Evolutionary conservation across 2,329 filamentous ascomycete genomes (phyloP), one percentile per base, ranked within the genome.

Genomic region (Diaporthe australafricana): DNA sequence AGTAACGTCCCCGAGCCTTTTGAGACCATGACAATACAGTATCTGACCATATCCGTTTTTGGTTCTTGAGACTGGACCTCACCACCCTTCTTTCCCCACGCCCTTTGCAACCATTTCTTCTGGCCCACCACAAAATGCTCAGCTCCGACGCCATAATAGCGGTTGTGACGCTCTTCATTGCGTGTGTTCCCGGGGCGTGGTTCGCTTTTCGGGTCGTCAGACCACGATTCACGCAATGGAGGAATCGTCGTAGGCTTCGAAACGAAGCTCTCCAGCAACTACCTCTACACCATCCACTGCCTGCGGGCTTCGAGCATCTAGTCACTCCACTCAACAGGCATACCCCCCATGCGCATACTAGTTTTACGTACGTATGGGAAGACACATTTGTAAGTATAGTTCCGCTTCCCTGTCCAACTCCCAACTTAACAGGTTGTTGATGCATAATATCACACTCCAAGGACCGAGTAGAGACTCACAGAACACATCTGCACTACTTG

Each of bases 361-460:
- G n/a, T n/a, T n/a, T n/a, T n/a, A n/a, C n/a, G n/a, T n/a, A n/a
- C n/a, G 16, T 55, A 16, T 55, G 17, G 17, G 17, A 55, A 12
- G 2, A 12, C 17, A 12, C 17, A 14, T n/a, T 35, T 7, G 52
- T 55, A n/a, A 2, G 52, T 55, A 35, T n/a, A n/a, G 30, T 6
- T 3, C 1, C n/a, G n/a, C 4, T 4, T 6, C n/a, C 0, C 20
- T 4, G 5, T n/a, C 8, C 52, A 20, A n/a, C 16, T n/a, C 17
- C 8, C 1, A 11, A 14, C 17, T 12, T 55, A 8, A 12, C 27
- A 8, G 30, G 4, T 35, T n/a, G 8, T 55, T 55, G 14, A 55
- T 5, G 9, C 9, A 5, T 32, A 5, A n/a, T 35, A 0, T 35
- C 52, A 35, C 27, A 30, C 16, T 32, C 32, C 22, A 6, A 55